Evolutionary conservation across 2,329 filamentous ascomycete genomes (phyloP).

Genomic region (Corniculantispora saksenae): DNA sequence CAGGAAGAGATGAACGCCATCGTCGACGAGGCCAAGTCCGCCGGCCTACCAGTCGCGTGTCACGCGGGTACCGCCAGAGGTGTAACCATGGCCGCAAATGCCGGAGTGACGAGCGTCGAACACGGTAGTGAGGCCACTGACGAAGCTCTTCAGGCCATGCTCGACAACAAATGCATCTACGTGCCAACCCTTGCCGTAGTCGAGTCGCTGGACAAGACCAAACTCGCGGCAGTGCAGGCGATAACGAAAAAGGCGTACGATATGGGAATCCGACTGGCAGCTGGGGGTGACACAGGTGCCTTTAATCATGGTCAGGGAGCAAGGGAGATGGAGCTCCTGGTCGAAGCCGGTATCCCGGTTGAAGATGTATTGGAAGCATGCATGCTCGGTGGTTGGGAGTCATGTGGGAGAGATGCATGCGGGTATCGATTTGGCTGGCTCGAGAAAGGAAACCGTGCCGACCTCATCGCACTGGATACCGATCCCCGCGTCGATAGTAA

Average conservation of each 20-base stretch:
- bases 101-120: conserved; percentile 50
- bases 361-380: conserved; percentile 51
- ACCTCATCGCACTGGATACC: conserved; percentile 50
- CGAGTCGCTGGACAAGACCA: conserved; percentile 34
- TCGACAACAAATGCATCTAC: conserved; percentile 46
- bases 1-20: conserved; percentile 53
- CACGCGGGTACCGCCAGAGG: conserved; percentile 45
- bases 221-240: conserved; percentile 34
- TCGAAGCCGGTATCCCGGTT: conserved; percentile 50
- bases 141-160: conserved; percentile 46
- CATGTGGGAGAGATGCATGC: conserved; percentile 53
- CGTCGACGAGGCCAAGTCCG: conserved; percentile 46
- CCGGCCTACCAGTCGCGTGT: conserved; percentile 43
- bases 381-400: conserved; percentile 56
- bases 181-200: conserved; percentile 54
- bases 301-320: conserved; percentile 55
- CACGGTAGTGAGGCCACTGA: conserved; percentile 42
- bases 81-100: conserved; percentile 46
- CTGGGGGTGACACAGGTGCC: conserved; percentile 56
- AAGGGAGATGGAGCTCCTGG: conserved; percentile 56
- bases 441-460: conserved; percentile 49
- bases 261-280: conserved; percentile 49
- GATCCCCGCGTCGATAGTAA: conserved; percentile 43
- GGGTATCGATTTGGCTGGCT: conserved; percentile 55
- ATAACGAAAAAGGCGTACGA: conserved; percentile 47